These are phyloP conservation scores for Tricholoma terreum DNA, from an alignment of 768 basidiomycete species.

Conservation along the genomic window DNA sequence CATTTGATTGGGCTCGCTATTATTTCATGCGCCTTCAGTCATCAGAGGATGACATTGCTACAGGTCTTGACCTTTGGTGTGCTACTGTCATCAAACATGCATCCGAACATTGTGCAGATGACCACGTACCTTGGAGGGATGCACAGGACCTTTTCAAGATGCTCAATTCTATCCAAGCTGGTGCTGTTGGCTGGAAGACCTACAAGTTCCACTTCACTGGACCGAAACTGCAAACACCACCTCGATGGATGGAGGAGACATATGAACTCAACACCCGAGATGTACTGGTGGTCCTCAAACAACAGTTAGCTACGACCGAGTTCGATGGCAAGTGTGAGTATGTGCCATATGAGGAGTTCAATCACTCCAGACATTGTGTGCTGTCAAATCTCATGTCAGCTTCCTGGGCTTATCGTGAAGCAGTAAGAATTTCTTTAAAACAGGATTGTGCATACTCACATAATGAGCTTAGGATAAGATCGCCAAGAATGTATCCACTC, in stretches of 20 bases:
- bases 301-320: constrained; percentile 2
- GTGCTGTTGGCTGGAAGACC: constrained; percentile 21
- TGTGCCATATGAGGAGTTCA: constrained; percentile 10
- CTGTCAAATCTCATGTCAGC: constrained; percentile 36
- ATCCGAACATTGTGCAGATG: not conserved
- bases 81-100: constrained; percentile 1
- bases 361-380: constrained; percentile 17
- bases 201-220: constrained; percentile 21
- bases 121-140: constrained; percentile 10
- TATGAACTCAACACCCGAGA: not conserved
- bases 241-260: no score
- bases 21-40: no score
- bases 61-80: constrained; percentile 6
- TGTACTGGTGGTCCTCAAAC: not conserved
- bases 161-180: constrained; percentile 21
- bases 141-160: constrained; percentile 20
- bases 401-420: no score
- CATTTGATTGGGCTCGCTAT: no score
- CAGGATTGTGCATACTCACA: constrained; percentile 6
- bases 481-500: constrained; percentile 17
- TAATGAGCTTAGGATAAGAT: constrained; percentile 24
- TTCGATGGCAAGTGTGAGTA: constrained; percentile 11
- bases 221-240: constrained; percentile 4
- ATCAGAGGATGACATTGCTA: not conserved
- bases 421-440: constrained; percentile 22